Conservation (phyloP, 1,284 basidiomycete genomes). For the Cryptococcus wingfieldii region DNA sequence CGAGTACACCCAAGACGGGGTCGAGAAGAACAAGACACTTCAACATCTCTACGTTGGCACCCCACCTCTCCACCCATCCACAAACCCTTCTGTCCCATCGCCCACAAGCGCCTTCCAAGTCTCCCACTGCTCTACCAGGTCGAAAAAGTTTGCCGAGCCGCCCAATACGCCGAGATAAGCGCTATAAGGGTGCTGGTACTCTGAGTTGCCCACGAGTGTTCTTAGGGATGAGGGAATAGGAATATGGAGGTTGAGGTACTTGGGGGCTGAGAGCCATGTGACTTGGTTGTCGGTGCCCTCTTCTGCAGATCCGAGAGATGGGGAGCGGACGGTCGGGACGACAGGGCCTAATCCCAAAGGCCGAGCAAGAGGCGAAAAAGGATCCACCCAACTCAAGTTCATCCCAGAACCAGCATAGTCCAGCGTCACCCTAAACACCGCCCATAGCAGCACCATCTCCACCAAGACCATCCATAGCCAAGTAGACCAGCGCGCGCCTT, state of each 20-base stretch:
- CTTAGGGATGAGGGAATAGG: conserved; percentile 24
- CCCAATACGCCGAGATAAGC: neutral
- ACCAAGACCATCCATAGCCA: conserved; percentile 32
- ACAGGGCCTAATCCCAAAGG: conserved; percentile 6
- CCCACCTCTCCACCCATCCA: conserved; percentile 8
- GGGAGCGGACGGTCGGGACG: neutral
- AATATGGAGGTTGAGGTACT: conserved; percentile 15
- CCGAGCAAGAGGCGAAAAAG: conserved; percentile 23
- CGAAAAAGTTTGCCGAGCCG: conserved; percentile 32
- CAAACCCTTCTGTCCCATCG: neutral
- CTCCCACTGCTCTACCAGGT: conserved; percentile 26
- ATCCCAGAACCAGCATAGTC: conserved; percentile 35
- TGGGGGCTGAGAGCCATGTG: neutral
- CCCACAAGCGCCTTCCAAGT: conserved; percentile 16
- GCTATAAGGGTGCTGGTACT: too few relatives aligned
- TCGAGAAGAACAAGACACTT: too few relatives aligned
- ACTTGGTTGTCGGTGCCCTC: neutral
- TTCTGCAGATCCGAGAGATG: neutral
- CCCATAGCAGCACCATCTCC: conserved; percentile 37
- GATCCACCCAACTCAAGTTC: conserved; percentile 23
- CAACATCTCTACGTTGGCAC: conserved; percentile 7
- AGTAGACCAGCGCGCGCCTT: conserved; percentile 21
- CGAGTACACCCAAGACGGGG: too few relatives aligned
- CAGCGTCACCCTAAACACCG: conserved; percentile 41
- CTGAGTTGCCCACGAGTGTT: conserved; percentile 14